These are phyloP conservation scores for Chalciporus sp. DNA, from an alignment of 1,284 basidiomycete species.

Conservation along the genomic window DNA sequence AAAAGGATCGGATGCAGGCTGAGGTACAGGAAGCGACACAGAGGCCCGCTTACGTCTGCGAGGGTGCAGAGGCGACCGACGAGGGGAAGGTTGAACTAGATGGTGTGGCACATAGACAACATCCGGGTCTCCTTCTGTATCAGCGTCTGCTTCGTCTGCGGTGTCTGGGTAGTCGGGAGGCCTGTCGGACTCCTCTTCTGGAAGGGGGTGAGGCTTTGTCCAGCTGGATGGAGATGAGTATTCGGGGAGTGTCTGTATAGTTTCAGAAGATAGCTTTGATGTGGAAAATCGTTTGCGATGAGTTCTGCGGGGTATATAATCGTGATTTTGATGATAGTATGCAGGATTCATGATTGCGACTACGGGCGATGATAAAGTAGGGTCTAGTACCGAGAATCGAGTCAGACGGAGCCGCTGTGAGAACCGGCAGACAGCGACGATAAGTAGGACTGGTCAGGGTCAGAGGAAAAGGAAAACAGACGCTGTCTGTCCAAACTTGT, in stretches of 20 bases:
- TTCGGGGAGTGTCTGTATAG: constrained; percentile 65
- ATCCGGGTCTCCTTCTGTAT: constrained; percentile 46
- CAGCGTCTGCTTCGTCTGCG: constrained; percentile 74
- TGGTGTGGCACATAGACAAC: constrained; percentile 34
- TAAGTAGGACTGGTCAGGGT: constrained; percentile 5
- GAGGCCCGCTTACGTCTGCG: constrained; percentile 27
- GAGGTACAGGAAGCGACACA: neutral
- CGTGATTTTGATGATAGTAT: constrained; percentile 14
- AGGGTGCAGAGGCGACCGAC: constrained; percentile 12
- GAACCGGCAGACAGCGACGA: constrained; percentile 3
- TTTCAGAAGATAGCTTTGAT: constrained; percentile 67
- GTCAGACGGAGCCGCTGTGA: constrained; percentile 10
- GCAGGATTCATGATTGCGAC: constrained; percentile 16
- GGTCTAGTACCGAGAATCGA: neutral
- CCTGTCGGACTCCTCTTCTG: constrained; percentile 47
- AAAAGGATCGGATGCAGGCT: constrained; percentile 41
- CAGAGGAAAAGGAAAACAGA: neutral
- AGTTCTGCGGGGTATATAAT: constrained; percentile 34
- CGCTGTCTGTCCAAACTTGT: constrained; percentile 1
- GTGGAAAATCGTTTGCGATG: constrained; percentile 61
- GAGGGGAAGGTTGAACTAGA: constrained; percentile 19
- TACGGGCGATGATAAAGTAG: neutral
- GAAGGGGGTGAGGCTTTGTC: constrained; percentile 16
- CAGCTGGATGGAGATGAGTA: constrained; percentile 51
- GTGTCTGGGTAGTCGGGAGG: constrained; percentile 78